Evolutionary conservation across 179 eudicot species (phyloP), one percentile per base, ranked within the genome.

Genomic region (Corrigiola litoralis): DNA sequence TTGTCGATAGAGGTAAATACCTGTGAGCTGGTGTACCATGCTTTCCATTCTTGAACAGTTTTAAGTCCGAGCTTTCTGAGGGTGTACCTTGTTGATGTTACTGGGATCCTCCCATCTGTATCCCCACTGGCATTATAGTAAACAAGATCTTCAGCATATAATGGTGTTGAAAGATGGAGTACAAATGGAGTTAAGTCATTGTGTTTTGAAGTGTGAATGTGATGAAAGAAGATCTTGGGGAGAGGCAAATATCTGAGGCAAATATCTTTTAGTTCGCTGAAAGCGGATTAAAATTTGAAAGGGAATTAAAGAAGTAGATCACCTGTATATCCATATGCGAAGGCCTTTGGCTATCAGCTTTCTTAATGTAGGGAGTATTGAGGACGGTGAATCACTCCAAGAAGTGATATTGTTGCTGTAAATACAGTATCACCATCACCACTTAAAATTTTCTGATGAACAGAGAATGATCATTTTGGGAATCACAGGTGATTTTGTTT

Each of bases 101-200:
- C 96, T 5, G 96, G 96, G 29, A 91, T 82, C 73, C 97, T 82
- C 54, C 96, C 97, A 75, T 91, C 97, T 0, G 84, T 85, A 62
- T 91, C 97, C 9, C 97, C 97, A 56, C 97, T 91, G 71, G 16
- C n/a, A n/a, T n/a, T n/a, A n/a, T n/a, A n/a, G n/a, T n/a, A n/a
- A n/a, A n/a, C n/a, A n/a, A n/a, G n/a, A n/a, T n/a, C n/a, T n/a
- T n/a, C n/a, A n/a, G n/a, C n/a, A n/a, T n/a, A n/a, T n/a, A n/a
- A n/a, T n/a, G n/a, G n/a, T n/a, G n/a, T n/a, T n/a, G n/a, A n/a
- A n/a, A n/a, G n/a, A n/a, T n/a, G n/a, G n/a, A n/a, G n/a, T n/a
- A n/a, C n/a, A n/a, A n/a, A n/a, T n/a, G n/a, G n/a, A n/a, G n/a
- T n/a, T n/a, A n/a, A n/a, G n/a, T n/a, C n/a, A n/a, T n/a, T n/a